Percentiles rank a stretch among this genome's conserved stretches.
These are phyloP conservation scores for Cylindrodendrum hubeiense DNA, from an alignment of 2,329 filamentous ascomycete species.

Conservation along the genomic window DNA sequence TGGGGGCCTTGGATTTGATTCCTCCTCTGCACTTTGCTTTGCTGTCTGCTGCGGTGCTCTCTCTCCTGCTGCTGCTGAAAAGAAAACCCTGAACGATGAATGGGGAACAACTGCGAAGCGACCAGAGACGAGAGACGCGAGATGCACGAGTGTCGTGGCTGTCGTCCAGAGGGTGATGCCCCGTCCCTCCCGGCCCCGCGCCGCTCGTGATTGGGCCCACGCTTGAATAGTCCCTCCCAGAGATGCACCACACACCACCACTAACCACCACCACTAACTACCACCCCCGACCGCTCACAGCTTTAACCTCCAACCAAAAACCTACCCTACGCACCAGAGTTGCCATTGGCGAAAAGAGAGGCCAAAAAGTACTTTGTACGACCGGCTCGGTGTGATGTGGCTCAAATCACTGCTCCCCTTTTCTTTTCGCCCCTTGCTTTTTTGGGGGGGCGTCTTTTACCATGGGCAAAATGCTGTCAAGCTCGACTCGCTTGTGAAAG, in stretches of 20 bases:
- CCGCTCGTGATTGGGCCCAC: constrained; percentile 32
- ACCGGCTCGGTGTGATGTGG: constrained; percentile 27
- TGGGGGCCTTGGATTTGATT: background rate
- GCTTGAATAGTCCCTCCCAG: background rate
- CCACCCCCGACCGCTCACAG: background rate
- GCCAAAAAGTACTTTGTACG: constrained; percentile 18
- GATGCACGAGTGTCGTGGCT: constrained; percentile 63
- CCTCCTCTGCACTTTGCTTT: background rate
- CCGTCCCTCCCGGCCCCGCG: constrained; percentile 35
- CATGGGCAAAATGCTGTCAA: background rate
- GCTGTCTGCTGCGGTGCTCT: constrained; percentile 3
- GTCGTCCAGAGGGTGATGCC: constrained; percentile 55
- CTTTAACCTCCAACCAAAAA: background rate
- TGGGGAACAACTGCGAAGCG: constrained; percentile 22
- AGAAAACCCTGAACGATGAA: constrained; percentile 2
- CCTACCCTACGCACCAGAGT: constrained; percentile 11
- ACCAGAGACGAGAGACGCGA: constrained; percentile 19
- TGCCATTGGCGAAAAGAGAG: background rate
- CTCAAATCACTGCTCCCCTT: constrained; percentile 17
- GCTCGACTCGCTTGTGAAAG: background rate
- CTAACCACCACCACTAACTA: constrained; percentile 6
- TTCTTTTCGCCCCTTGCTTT: constrained; percentile 3
- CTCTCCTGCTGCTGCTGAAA: background rate
- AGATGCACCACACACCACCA: constrained; percentile 12
- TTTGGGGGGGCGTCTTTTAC: no score